Percentiles rank a stretch among this genome's conserved stretches.
Evolutionary conservation across 225 moss, liverwort and hornwort species (phyloP).

Genomic region (Sphagnum contortum): DNA sequence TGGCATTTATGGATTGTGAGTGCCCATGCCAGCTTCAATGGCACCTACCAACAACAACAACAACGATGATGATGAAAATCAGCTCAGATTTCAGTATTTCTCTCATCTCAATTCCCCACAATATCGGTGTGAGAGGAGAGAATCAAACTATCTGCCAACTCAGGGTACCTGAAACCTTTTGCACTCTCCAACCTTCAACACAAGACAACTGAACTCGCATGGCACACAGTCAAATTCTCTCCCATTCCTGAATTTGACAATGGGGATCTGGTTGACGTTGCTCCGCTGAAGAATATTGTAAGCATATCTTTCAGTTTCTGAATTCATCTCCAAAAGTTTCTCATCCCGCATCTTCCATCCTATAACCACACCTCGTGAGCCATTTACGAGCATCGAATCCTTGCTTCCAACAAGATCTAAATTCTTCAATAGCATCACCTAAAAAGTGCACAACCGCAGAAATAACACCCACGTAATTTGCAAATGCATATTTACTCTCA

Average conservation of each 20-base stretch:
- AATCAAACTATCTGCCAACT: neutral
- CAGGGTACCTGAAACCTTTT: slow-evolving; percentile 39
- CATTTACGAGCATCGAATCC: slow-evolving; percentile 52
- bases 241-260: slow-evolving; percentile 62
- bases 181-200: slow-evolving; percentile 63
- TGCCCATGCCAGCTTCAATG: slow-evolving; percentile 89
- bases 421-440: slow-evolving; percentile 77
- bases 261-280: slow-evolving; percentile 35
- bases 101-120: too few species aligned
- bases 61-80: too few species aligned
- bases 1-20: slow-evolving; percentile 89
- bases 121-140: too few species aligned
- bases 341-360: slow-evolving; percentile 51
- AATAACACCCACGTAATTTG: neutral
- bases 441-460: neutral
- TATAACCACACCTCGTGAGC: slow-evolving; percentile 72
- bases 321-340: slow-evolving; percentile 18
- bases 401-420: slow-evolving; percentile 35
- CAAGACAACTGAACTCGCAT: slow-evolving; percentile 45
- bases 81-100: too few species aligned
- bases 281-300: slow-evolving; percentile 19
- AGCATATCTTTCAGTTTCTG: slow-evolving; percentile 20
- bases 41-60: slow-evolving; percentile 33
- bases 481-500: too few species aligned
- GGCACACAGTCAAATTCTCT: slow-evolving; percentile 41